Evolutionary conservation across 2,329 filamentous ascomycete genomes (phyloP), one percentile per base, ranked within the genome.

Genomic region (Xylaria sp.): DNA sequence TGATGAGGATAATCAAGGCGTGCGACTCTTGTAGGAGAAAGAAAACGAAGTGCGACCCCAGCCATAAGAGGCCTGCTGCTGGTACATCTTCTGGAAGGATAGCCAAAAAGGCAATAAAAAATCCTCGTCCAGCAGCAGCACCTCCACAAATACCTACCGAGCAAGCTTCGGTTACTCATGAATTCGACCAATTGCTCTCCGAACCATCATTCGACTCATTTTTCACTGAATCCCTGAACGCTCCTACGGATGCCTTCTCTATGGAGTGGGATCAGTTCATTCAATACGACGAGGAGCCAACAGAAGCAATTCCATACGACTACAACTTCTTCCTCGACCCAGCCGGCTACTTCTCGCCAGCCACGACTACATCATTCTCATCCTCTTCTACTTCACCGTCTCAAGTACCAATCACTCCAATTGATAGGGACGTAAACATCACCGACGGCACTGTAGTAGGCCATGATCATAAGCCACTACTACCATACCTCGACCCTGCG

Each of bases 1-100:
- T 90, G 55, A 90, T 91, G 86, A 83, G 89, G 68, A 88, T 89
- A 75, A 87, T 90, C 77, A 90, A 90, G 80, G 89, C 89, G n/a
- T 91, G 89, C 76, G 86, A 89, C 51, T 81, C 82, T 68, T 91
- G 89, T 81, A 82, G 83, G 68, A 83, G 81, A 76, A 90, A 89
- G 84, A 91, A 91, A 85, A 83, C 87, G 48, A 85, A 87, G 54
- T 89, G 87, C 75, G 86, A 88, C 71, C 87, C 87, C 2, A 86
- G 84, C 79, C 87, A 89, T 77, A 86, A 84, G 82, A 84, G 84
- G 80, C 78, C 81, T 32, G 71, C 76, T 21, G 78, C 80, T 78
- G 67, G 70, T 78, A 27, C 79, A 75, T 69, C 73, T 75, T 58
- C 73, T 71, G 64, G 71, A 34, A 84, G 81, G 75, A 72, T 79